Percentiles rank a stretch among this genome's conserved stretches.
phyloP scores from a whole-genome alignment of 805 yeast species.

The Ogataea wickerhamii region DNA sequence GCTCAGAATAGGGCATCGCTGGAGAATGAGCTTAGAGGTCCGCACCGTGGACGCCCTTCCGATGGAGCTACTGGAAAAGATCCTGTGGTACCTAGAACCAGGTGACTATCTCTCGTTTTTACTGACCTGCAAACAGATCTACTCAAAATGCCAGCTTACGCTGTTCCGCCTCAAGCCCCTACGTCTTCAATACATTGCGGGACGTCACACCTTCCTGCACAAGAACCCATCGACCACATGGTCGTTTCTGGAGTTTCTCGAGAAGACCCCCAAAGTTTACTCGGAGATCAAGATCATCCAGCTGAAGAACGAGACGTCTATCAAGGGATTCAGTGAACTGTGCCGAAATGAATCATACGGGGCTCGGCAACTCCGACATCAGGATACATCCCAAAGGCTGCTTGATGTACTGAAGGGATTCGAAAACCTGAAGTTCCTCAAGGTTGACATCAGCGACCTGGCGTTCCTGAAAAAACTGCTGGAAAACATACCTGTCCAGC shows the following conservation, averaged over 20 bases:
- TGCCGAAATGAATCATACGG: background rate
- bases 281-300: conserved; percentile 16
- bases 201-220: conserved; percentile 2
- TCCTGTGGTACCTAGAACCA: conserved; percentile 12
- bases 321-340: conserved; percentile 3
- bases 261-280: conserved; percentile 11
- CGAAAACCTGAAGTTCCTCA: conserved; percentile 15
- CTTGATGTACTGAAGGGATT: conserved; percentile 8
- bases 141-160: conserved; percentile 18
- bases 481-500: conserved; percentile 12
- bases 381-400: conserved; percentile 8
- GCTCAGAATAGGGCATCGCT: no score
- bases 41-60: conserved; percentile 17
- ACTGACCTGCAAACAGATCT: conserved; percentile 16
- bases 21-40: background rate
- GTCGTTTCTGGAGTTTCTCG: conserved; percentile 10
- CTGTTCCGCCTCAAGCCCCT: conserved; percentile 19
- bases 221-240: conserved; percentile 12
- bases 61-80: conserved; percentile 24
- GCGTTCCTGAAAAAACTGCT: conserved; percentile 6
- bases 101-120: conserved; percentile 18
- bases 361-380: conserved; percentile 2
- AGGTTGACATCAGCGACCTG: conserved; percentile 14
- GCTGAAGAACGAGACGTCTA: conserved; percentile 10
- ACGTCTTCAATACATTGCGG: conserved; percentile 14